Percentiles rank a stretch among this genome's conserved stretches.
These are phyloP conservation scores for Didymella arachidicola DNA, from an alignment of 2,329 filamentous ascomycete genomes.

Conservation along the genomic window DNA sequence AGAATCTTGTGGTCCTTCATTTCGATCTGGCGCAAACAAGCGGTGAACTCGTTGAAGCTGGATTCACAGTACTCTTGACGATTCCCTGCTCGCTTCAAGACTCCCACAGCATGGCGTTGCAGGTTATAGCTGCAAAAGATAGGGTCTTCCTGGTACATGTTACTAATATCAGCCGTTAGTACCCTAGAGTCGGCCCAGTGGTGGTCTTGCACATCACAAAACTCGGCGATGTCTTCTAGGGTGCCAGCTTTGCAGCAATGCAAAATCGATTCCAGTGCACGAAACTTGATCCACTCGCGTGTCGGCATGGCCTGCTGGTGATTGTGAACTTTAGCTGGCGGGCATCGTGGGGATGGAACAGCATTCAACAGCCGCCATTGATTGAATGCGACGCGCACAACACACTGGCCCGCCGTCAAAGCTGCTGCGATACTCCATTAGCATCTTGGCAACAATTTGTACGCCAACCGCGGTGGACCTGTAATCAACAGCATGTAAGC, in stretches of 20 bases:
- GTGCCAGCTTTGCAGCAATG: background rate
- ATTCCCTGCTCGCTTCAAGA: slow-evolving; percentile 3
- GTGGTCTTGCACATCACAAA: background rate
- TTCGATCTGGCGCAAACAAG: background rate
- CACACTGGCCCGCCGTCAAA: background rate
- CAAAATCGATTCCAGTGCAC: background rate
- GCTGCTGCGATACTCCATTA: background rate
- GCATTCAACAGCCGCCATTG: background rate
- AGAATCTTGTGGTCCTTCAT: background rate
- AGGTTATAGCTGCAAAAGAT: background rate
- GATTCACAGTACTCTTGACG: background rate
- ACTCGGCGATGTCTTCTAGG: background rate
- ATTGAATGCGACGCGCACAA: background rate
- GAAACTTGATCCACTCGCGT: background rate
- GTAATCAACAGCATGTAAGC: background rate
- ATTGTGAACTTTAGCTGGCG: background rate
- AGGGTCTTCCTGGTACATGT: slow-evolving; percentile 3
- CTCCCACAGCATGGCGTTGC: background rate
- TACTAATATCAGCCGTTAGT: slow-evolving; percentile 14
- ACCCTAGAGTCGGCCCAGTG: background rate
- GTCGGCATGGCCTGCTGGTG: background rate
- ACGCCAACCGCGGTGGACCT: background rate
- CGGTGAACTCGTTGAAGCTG: background rate
- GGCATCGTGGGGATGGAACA: background rate
- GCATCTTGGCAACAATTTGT: background rate